Conservation (phyloP, 805 yeast species). For the Candida vaughaniae region DNA sequence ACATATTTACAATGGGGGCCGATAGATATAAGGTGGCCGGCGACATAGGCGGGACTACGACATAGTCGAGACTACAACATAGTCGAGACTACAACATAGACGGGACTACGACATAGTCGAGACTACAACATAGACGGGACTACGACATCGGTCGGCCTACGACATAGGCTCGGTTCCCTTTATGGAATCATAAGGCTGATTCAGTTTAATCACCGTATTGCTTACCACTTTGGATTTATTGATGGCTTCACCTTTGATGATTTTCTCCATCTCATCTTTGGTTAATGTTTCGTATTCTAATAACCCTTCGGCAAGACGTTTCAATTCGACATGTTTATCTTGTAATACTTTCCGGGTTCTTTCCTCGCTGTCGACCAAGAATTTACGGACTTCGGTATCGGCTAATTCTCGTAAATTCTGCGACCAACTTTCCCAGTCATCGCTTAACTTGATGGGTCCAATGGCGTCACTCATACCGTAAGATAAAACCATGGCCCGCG, state of each 20-base stretch:
- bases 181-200: slow-evolving; percentile 6
- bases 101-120: too few species aligned
- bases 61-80: too few species aligned
- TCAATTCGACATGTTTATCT: slow-evolving; percentile 66
- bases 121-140: too few species aligned
- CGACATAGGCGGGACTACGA: too few species aligned
- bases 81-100: too few species aligned
- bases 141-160: too few species aligned
- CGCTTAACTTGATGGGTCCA: slow-evolving; percentile 89
- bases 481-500: slow-evolving; percentile 94
- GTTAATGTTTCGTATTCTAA: slow-evolving; percentile 94
- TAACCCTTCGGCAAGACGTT: slow-evolving; percentile 87
- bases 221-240: slow-evolving; percentile 66
- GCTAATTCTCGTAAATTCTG: slow-evolving; percentile 84
- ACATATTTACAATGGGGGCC: too few species aligned
- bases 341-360: slow-evolving; percentile 71
- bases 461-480: slow-evolving; percentile 94
- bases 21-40: too few species aligned
- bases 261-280: slow-evolving; percentile 83
- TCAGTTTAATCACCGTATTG: slow-evolving; percentile 58
- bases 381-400: slow-evolving; percentile 82
- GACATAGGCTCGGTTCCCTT: slow-evolving; percentile 7
- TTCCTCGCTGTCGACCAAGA: slow-evolving; percentile 71
- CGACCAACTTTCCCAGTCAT: slow-evolving; percentile 95
- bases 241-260: slow-evolving; percentile 76